Evolutionary conservation across 169 alveolate genomes (phyloP).

Genomic region (Plasmodium coatneyi): DNA sequence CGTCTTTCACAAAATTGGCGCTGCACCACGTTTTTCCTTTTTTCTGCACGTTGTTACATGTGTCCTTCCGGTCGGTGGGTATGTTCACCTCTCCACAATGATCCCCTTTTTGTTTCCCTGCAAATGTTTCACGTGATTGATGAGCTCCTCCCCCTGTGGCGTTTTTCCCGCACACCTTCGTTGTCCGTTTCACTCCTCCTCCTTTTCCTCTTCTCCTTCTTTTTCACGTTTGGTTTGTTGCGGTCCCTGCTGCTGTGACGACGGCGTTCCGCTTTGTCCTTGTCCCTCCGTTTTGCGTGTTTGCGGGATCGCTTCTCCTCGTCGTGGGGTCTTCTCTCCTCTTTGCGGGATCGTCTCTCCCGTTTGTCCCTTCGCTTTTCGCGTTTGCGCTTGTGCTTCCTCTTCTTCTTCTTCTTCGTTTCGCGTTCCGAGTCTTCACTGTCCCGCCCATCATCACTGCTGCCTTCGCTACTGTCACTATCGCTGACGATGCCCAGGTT

Average conservation of each 20-base stretch:
- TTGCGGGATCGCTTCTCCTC: background rate
- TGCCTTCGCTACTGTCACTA: background rate
- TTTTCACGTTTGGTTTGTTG: background rate
- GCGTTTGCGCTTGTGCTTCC: background rate
- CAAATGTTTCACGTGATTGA: background rate
- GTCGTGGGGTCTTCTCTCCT: too few species aligned
- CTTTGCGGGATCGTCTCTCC: background rate
- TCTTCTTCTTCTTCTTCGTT: slow-evolving; percentile 5
- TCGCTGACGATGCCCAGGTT: slow-evolving; percentile 29
- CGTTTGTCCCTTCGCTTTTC: background rate
- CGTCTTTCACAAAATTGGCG: background rate
- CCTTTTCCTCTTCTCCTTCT: background rate
- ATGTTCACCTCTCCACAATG: background rate
- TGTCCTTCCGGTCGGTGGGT: background rate
- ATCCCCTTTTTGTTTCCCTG: background rate
- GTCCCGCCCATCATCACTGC: background rate
- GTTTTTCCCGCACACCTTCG: background rate
- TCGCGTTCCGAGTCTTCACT: background rate
- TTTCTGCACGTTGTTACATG: background rate
- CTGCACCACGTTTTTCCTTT: background rate
- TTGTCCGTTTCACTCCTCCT: background rate
- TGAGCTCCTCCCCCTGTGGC: background rate
- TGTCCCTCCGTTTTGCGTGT: background rate
- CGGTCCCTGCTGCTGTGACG: background rate
- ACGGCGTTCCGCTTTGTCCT: background rate